phyloP scores from a whole-genome alignment of 768 basidiomycete species.

The Termitomyces sp. region DNA sequence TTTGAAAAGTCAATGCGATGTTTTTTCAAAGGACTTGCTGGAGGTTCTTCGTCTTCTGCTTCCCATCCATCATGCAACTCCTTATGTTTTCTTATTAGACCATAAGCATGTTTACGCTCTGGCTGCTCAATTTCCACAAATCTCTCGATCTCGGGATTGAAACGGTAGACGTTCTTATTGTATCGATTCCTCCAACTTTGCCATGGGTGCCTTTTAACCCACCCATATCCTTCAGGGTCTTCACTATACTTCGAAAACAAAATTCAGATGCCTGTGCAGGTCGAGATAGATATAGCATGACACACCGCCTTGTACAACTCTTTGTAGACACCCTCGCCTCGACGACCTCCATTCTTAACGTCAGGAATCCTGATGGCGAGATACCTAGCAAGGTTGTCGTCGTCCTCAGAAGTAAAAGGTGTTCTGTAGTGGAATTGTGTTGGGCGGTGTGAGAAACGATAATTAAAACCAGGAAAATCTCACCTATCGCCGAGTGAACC shows the following conservation, averaged over 20 bases:
- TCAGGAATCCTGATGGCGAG: slow-evolving; percentile 34
- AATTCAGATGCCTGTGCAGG: not conserved
- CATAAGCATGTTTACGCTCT: slow-evolving; percentile 22
- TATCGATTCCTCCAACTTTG: slow-evolving; percentile 48
- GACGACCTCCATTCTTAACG: slow-evolving; percentile 35
- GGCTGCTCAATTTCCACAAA: slow-evolving; percentile 23
- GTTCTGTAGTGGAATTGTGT: slow-evolving; percentile 16
- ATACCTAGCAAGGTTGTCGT: slow-evolving; percentile 31
- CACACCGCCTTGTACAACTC: slow-evolving; percentile 27
- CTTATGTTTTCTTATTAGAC: slow-evolving; percentile 16
- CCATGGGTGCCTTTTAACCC: slow-evolving; percentile 40
- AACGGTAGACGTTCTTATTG: slow-evolving; percentile 30
- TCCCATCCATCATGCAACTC: not conserved
- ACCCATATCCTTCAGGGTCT: slow-evolving; percentile 25
- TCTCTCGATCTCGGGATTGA: slow-evolving; percentile 32
- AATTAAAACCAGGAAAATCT: not conserved
- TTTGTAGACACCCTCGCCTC: slow-evolving; percentile 31
- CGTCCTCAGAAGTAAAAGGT: slow-evolving; percentile 36
- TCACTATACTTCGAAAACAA: slow-evolving; percentile 12
- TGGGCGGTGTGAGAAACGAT: no score
- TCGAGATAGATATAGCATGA: not conserved
- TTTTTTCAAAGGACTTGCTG: not conserved
- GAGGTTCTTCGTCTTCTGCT: not conserved
- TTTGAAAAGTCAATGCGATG: slow-evolving; percentile 1
- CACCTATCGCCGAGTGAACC: slow-evolving; percentile 9